Evolutionary conservation across 768 basidiomycete genomes (phyloP), one percentile per base, ranked within the genome.

Genomic region (Agaricus subrufescens): DNA sequence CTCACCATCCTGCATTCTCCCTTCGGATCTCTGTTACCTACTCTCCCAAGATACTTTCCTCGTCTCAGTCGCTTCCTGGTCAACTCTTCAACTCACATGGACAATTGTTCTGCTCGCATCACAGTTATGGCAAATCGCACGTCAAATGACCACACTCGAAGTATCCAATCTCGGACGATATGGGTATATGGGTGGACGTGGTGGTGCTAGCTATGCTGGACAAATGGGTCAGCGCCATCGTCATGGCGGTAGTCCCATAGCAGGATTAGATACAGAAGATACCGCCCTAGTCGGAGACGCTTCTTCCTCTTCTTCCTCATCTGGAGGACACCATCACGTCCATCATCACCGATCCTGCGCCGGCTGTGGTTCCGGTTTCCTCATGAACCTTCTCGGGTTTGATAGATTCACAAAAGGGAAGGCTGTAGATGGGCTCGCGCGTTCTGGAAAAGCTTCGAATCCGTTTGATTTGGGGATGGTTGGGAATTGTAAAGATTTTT

Each of bases 101-200:
- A 98, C 97, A 1, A 70, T 82, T 48, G 79, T 98, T 54, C 86
- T 98, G 30, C 85, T 97, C 46, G 82, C 79, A 45, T 85, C 86
- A 3, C 96, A 99, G 63, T 75, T 86, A 48, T 96, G 91, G 91
- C 97, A 99, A 70, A 84, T 98, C 52, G 83, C 87, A 2, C 83
- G 87, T 26, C 95, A 98, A 65, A 92, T 98, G 82, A 99, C 96
- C 1, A 98, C 96, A 0, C 80, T 95, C 53, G 96, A 99, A 66
- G 92, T 98, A 3, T 87, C 87, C 57, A 99, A 99, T 66, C 84
- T 98, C 2, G 94, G 96, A 3, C 83, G 96, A 46, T 98, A 87
- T 65, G 96, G 97, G 11, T 98, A 87, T 74, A 96, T 99, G 93
- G 96, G 97, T 38, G 95, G 95, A 0, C 85, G 91, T 40, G 90